Evolutionary conservation across 768 basidiomycete genomes (phyloP), one percentile per base, ranked within the genome.

Genomic region (Russula earlei): DNA sequence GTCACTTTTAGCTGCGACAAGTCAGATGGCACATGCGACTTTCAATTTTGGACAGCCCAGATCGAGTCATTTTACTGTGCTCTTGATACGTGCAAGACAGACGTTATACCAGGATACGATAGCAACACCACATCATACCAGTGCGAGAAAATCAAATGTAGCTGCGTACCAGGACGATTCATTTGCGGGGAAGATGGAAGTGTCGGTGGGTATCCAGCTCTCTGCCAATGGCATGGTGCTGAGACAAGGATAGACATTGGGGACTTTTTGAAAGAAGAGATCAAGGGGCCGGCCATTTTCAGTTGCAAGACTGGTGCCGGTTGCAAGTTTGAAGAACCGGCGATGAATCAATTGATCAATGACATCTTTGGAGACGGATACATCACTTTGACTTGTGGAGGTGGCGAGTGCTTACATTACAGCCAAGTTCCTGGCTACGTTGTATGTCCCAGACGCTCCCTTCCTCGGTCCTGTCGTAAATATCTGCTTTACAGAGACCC

Each of bases 21-120:
- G 19, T 56, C 67, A 1, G 72, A 76, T 12, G 71, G 72, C 4
- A 80, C 81, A 0, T 99, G 96, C 67, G 81, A 83, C 22, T 99
- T 99, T 77, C 94, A 99, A 70, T 99, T 99, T 73, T 99, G 96
- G 96, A 91, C 92, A 9, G 92, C 87, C 6, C 77, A 88, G 63
- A 79, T 91, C 54, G 95, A 99, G 68, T 94, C 91, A 0, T 98
- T 99, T 70, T 97, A 96, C 71, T 99, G 96, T 70, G 81, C 81
- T 10, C 77, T 99, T 52, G 77, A 87, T 41, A 67, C 78, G 17
- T 98, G 96, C 67, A 68, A 65, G 3, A 81, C 81, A 6, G 66
- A 67, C 6, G 54, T 71, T 51, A 65, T 74, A 34, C 64, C 72
- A 1, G 82, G 78, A 7, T 85, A 82, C 66, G 79, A 84, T 52